These are phyloP conservation scores for Cetradonia linearis DNA, from an alignment of 495 filamentous ascomycete species.

Conservation along the genomic window DNA sequence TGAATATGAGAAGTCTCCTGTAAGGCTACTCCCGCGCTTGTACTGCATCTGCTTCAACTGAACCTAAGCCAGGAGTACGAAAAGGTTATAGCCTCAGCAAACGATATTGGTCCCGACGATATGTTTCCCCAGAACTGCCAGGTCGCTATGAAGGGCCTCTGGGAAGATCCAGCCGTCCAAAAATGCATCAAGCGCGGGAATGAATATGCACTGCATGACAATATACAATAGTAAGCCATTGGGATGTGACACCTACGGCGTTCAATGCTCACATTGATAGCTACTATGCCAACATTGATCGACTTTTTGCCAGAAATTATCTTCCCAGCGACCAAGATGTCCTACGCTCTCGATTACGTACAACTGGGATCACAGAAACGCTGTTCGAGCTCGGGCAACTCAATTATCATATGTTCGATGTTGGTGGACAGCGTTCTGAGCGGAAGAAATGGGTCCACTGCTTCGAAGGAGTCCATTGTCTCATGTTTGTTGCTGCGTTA, in stretches of 20 bases:
- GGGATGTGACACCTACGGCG: slow-evolving; percentile 3
- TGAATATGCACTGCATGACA: slow-evolving; percentile 94
- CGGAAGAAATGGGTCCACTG: slow-evolving; percentile 99
- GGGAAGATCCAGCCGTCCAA: slow-evolving; percentile 76
- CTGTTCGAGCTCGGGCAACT: slow-evolving; percentile 89
- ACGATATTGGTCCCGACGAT: slow-evolving; percentile 68
- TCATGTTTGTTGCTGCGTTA: slow-evolving; percentile 91
- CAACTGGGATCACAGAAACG: slow-evolving; percentile 95
- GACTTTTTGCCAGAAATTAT: slow-evolving; percentile 77
- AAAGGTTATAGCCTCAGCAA: slow-evolving; percentile 26
- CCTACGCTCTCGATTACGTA: slow-evolving; percentile 80
- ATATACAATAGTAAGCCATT: slow-evolving; percentile 72
- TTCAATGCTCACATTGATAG: slow-evolving; percentile 38
- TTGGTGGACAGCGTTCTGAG: slow-evolving; percentile 92
- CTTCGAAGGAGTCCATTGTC: slow-evolving; percentile 90
- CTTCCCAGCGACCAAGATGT: slow-evolving; percentile 96
- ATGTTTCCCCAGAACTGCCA: slow-evolving; percentile 59
- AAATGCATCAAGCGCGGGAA: slow-evolving; percentile 80
- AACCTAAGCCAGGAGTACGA: slow-evolving; percentile 18
- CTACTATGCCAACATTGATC: slow-evolving; percentile 84
- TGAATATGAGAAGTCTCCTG: slow-evolving; percentile 66
- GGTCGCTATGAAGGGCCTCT: slow-evolving; percentile 71
- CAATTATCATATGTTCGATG: slow-evolving; percentile 98
- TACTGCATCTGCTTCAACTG: neutral
- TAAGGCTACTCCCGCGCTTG: slow-evolving; percentile 34